phyloP scores from a whole-genome alignment of 106 monocot species.

The Dactylorhiza incarnata region DNA sequence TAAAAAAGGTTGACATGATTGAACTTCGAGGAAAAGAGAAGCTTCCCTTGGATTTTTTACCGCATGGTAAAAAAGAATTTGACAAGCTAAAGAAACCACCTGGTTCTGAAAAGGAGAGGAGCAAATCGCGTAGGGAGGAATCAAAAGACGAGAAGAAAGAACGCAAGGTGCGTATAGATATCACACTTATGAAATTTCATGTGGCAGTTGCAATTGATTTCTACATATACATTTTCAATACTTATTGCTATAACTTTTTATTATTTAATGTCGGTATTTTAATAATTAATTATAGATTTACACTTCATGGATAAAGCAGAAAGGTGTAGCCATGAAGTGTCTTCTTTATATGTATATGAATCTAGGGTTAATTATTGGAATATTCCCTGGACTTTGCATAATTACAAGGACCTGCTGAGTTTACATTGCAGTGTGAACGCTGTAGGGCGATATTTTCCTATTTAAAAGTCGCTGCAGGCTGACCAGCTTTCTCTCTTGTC shows the following conservation, averaged over 20 bases:
- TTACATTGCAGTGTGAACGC: no score
- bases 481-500: not conserved
- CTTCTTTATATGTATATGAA: no score
- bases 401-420: no score
- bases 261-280: not conserved
- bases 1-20: constrained; percentile 39
- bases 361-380: no score
- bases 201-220: no score
- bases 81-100: constrained; percentile 40
- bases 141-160: constrained; percentile 96
- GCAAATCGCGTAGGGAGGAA: constrained; percentile 39
- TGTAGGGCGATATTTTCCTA: no score
- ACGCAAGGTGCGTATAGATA: constrained; percentile 54
- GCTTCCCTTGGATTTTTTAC: constrained; percentile 79
- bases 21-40: constrained; percentile 68
- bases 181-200: not conserved
- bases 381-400: no score
- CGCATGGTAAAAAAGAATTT: constrained; percentile 31
- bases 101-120: constrained; percentile 19
- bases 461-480: not conserved
- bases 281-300: not conserved
- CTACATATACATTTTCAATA: not conserved
- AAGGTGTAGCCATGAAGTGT: no score
- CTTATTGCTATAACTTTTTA: not conserved
- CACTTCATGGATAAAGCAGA: not conserved